A percentile compares a stretch with the other conserved stretches of the same genome.
Conservation (phyloP, 345 rosid genomes). For the Populus pruinosa region DNA sequence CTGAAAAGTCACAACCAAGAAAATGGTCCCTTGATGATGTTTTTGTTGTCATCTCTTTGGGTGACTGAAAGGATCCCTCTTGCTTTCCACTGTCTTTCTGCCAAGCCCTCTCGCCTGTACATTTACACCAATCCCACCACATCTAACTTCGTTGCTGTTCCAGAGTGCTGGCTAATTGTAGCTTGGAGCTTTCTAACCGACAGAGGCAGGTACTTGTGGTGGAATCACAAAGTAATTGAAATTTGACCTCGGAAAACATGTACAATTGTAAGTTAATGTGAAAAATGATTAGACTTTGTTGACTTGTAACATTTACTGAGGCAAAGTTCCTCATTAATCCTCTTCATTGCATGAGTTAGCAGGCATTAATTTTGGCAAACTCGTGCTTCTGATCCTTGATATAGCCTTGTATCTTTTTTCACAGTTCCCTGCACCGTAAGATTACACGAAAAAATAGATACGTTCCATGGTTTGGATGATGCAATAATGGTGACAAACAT, state of each 20-base stretch:
- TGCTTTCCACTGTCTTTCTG: not conserved
- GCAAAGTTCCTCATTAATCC: not conserved
- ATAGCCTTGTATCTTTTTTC: not conserved
- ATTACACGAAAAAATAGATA: no score
- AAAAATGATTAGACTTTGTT: not conserved
- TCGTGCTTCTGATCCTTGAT: not conserved
- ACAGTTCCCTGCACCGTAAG: not conserved
- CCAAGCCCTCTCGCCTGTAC: not conserved
- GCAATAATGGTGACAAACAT: not conserved
- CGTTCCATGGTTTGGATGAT: not conserved
- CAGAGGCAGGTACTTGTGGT: not conserved
- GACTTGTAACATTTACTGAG: not conserved
- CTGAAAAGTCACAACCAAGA: slow-evolving; percentile 48
- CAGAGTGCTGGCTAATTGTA: not conserved
- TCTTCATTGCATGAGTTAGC: not conserved
- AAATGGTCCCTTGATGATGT: slow-evolving; percentile 89
- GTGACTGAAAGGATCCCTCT: slow-evolving; percentile 26
- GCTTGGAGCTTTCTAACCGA: not conserved
- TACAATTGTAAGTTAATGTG: not conserved
- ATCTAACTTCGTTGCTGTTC: not conserved
- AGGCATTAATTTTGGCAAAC: not conserved
- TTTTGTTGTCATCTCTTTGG: slow-evolving; percentile 73
- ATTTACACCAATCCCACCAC: not conserved
- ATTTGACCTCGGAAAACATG: not conserved
- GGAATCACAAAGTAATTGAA: not conserved